Conservation (phyloP, 177 flowering plant genomes). For the Vitis hybrid region DNA sequence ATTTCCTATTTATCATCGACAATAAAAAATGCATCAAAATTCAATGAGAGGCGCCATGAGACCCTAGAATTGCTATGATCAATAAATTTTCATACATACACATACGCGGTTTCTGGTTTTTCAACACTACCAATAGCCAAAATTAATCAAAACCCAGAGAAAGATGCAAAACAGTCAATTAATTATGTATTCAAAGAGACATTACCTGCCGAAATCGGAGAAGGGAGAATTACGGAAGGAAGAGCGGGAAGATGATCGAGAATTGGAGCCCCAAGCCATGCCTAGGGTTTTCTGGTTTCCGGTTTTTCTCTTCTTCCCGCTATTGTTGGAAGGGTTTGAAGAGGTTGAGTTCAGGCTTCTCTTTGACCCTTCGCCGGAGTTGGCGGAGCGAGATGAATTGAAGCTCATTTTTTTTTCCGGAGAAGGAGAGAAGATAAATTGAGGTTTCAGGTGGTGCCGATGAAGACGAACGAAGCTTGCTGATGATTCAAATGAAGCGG, state of each 20-base stretch:
- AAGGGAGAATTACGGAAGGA: slow-evolving; percentile 59
- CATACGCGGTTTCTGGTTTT: too few relatives aligned
- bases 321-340: slow-evolving; percentile 26
- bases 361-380: slow-evolving; percentile 37
- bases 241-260: slow-evolving; percentile 64
- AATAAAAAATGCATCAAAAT: too few relatives aligned
- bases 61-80: too few relatives aligned
- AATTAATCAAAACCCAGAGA: not conserved
- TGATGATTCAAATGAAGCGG: slow-evolving; percentile 19
- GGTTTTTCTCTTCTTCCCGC: slow-evolving; percentile 37
- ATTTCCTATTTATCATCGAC: too few relatives aligned
- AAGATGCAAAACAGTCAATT: not conserved
- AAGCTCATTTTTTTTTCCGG: slow-evolving; percentile 37
- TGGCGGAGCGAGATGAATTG: slow-evolving; percentile 44
- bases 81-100: too few relatives aligned
- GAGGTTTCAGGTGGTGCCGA: not conserved
- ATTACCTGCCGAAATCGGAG: slow-evolving; percentile 71
- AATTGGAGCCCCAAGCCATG: slow-evolving; percentile 82
- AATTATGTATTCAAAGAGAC: not conserved
- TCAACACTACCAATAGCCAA: not conserved
- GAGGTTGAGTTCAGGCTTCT: slow-evolving; percentile 35
- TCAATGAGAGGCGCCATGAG: too few relatives aligned
- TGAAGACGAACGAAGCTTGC: not conserved
- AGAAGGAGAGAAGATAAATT: not conserved
- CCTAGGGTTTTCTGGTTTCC: slow-evolving; percentile 83